phyloP scores from a whole-genome alignment of 2,329 filamentous ascomycete genomes.

The Sclerotinia borealis region DNA sequence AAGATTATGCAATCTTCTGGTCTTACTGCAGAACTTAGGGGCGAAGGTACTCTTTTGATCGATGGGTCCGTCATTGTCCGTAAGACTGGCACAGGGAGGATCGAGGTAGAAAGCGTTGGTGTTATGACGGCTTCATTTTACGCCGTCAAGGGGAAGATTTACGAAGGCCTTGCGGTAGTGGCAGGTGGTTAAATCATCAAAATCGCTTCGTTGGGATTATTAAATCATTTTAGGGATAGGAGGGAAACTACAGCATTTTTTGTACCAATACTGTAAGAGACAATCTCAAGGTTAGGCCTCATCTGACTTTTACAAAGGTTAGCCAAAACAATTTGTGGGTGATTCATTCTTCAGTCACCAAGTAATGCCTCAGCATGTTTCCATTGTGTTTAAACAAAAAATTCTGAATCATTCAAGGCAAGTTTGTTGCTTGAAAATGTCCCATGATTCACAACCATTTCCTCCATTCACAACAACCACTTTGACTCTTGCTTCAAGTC shows the following conservation, averaged over 20 bases:
- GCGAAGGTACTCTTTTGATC: conserved; percentile 85
- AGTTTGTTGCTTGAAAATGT: neutral
- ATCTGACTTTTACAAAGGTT: neutral
- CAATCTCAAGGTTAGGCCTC: neutral
- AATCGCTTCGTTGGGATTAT: neutral
- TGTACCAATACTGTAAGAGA: neutral
- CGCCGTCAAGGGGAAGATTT: conserved; percentile 84
- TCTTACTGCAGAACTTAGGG: conserved; percentile 85
- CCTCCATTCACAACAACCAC: neutral
- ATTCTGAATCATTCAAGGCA: neutral
- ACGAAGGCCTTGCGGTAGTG: conserved; percentile 88
- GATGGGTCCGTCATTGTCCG: conserved; percentile 83
- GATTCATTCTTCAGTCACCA: neutral
- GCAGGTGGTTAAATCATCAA: conserved; percentile 13
- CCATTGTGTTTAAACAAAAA: no score
- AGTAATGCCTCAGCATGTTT: neutral
- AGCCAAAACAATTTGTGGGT: neutral
- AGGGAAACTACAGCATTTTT: conserved; percentile 11
- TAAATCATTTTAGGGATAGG: neutral
- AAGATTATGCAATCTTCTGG: conserved; percentile 76
- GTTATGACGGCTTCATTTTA: conserved; percentile 65
- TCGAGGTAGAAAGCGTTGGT: conserved; percentile 79
- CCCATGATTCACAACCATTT: neutral
- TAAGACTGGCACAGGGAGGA: conserved; percentile 79
- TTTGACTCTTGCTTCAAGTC: neutral